Base-by-base conservation (phyloP, 495 filamentous ascomycete species). In the Stereocaulon alpinum region DNA sequence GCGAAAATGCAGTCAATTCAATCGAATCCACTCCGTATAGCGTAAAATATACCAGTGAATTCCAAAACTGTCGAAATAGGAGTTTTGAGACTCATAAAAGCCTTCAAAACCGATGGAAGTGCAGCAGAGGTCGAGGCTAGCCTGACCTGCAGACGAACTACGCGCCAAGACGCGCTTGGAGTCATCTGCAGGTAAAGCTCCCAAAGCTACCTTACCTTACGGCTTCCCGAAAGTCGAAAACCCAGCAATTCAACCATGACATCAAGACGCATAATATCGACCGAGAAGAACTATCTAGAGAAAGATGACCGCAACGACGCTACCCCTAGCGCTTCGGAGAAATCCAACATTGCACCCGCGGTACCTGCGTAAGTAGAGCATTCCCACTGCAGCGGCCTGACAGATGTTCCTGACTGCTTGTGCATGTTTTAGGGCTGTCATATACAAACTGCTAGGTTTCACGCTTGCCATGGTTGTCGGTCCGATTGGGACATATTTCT, bases 401-500 rank as follows among this genome's bases (percentile, higher is more conserved):
- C 67, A 70, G 58, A 68, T 44, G 4, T 52, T 4, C 32, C 34
- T 37, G 34, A 37, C 34, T 7, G 7, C 34, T 37, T 37, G 34
- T 37, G 18, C 9, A 18, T 32, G 6, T 7, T 44, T 48, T 60
- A 98, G 93, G 41, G 74, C 85, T 67, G 89, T 96, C 54, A 94
- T 99, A 56, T 73, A 83, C 60, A 97, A 96, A 72, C 80, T 99
- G 9, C 77, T 96, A 9, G 83, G 80, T 56, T 96, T 96, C 73
- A 93, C 91, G 7, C 76, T 88, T 15, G 93, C 89, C 63, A 97
- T 98, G 93, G 79, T 96, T 45, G 77, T 82, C 4, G 73, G 83
- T 37, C 93, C 93, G 30, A 85, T 98, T 60, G 85, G 86, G 30
- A 86, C 85, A 48, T 98, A 97, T 72, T 98, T 90, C 70, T 52